Conservation (phyloP, 1,284 basidiomycete species). For the Trametes sp. region DNA sequence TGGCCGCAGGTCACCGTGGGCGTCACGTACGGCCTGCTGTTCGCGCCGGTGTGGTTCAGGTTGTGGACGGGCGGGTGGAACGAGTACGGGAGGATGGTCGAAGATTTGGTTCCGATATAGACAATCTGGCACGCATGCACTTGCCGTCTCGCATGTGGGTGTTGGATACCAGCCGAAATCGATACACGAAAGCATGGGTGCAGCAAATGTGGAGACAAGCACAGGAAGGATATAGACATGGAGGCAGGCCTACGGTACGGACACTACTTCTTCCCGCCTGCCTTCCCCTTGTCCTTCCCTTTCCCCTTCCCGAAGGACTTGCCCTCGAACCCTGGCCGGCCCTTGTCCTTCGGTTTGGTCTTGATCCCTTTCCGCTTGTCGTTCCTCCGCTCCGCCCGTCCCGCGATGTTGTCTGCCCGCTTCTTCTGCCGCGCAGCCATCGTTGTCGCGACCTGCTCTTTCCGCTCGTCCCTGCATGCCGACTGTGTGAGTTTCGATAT, state of each 20-base stretch:
- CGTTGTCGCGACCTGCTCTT: slow-evolving; percentile 73
- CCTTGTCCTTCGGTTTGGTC: slow-evolving; percentile 63
- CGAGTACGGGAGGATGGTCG: slow-evolving; percentile 34
- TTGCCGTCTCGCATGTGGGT: neutral
- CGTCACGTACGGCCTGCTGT: slow-evolving; percentile 60
- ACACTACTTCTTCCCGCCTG: slow-evolving; percentile 25
- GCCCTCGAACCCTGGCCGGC: slow-evolving; percentile 83
- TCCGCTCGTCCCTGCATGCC: slow-evolving; percentile 78
- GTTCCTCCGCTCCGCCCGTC: slow-evolving; percentile 78
- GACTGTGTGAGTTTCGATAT: too few relatives aligned
- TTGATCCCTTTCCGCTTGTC: slow-evolving; percentile 76
- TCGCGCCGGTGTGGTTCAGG: slow-evolving; percentile 67
- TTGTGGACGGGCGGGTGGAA: slow-evolving; percentile 55
- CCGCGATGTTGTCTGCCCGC: slow-evolving; percentile 86
- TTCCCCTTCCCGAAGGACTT: slow-evolving; percentile 74
- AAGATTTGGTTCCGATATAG: slow-evolving; percentile 11
- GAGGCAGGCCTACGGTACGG: neutral
- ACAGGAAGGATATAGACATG: neutral
- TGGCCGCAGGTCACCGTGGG: slow-evolving; percentile 79
- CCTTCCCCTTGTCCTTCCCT: slow-evolving; percentile 32
- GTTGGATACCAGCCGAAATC: too few relatives aligned
- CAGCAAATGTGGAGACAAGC: neutral
- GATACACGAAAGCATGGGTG: too few relatives aligned
- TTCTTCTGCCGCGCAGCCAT: slow-evolving; percentile 90
- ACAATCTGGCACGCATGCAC: neutral